These are phyloP conservation scores for Fusarium aywerte DNA, from an alignment of 2,329 filamentous ascomycete genomes.

Conservation along the genomic window DNA sequence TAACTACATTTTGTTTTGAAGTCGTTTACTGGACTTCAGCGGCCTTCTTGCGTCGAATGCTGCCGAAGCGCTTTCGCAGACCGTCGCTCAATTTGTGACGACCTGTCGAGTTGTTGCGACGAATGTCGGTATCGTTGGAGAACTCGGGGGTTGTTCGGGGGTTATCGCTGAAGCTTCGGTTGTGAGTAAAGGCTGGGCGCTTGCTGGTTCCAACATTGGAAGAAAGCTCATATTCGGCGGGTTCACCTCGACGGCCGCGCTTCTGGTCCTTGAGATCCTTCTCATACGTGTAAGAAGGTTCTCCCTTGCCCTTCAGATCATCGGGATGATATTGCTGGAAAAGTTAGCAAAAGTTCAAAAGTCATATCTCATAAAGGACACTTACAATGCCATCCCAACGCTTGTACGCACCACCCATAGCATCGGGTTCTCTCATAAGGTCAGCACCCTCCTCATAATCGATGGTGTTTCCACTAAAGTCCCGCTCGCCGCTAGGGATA, in stretches of 20 bases:
- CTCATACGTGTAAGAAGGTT: slow-evolving; percentile 78
- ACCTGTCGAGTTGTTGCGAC: slow-evolving; percentile 56
- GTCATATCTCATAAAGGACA: slow-evolving; percentile 32
- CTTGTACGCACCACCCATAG: slow-evolving; percentile 78
- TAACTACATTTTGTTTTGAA: background rate
- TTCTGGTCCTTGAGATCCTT: slow-evolving; percentile 71
- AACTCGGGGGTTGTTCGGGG: slow-evolving; percentile 42
- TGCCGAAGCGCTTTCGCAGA: slow-evolving; percentile 65
- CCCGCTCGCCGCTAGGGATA: slow-evolving; percentile 77
- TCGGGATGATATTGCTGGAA: slow-evolving; percentile 74
- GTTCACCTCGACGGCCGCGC: slow-evolving; percentile 49
- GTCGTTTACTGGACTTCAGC: slow-evolving; percentile 20
- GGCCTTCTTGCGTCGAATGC: slow-evolving; percentile 59
- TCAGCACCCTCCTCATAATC: slow-evolving; percentile 88
- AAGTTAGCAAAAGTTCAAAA: slow-evolving; percentile 15
- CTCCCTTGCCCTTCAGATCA: slow-evolving; percentile 85
- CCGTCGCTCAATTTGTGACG: slow-evolving; percentile 59
- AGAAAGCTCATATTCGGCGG: slow-evolving; percentile 62
- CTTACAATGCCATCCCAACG: slow-evolving; percentile 79
- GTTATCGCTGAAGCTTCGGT: slow-evolving; percentile 59
- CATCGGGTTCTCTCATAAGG: slow-evolving; percentile 78
- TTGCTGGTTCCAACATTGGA: slow-evolving; percentile 44
- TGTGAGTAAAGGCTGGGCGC: slow-evolving; percentile 48
- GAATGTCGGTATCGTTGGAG: slow-evolving; percentile 45
- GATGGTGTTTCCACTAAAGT: slow-evolving; percentile 76